Base-by-base conservation (phyloP, 371 early-diverging fungal genomes). In the Basidiobolus meristosporus region DNA sequence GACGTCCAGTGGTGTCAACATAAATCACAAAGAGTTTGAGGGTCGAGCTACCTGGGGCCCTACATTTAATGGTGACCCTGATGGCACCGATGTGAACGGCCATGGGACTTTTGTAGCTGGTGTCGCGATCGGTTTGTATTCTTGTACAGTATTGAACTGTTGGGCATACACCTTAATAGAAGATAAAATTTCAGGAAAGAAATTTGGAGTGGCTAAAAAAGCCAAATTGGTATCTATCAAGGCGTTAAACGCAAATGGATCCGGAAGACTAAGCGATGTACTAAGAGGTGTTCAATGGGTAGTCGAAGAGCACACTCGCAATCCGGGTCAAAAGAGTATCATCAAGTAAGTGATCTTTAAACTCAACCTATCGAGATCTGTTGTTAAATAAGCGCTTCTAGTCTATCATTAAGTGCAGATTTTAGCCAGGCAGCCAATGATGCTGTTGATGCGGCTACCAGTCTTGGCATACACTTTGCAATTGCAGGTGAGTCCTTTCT, bases 21-120 rank as follows among this genome's bases (percentile, higher is more conserved):
- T 70, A 15, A 52, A 68, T 1, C 90, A 93, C 50, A 63, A 55
- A 14, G 91, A 93, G 46, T 81, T 92, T 53, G 78, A 77, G 45
- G 90, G 90, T 38, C 72, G 90, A 43, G 95, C 93, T n/a, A 42
- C 44, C 17, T 88, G 79, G 82, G 91, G 86, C 31, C 62, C 54
- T 36, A 79, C 72, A 12, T 74, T 81, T 9, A 48, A 61, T 22
- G 70, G 68, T 37, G 82, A 81, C 47, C 62, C 61, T 12, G 76
- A 84, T 38, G 86, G 87, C 52, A 73, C 67, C 14, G 7, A 47
- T 46, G 33, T 32, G 21, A 79, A 84, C 45, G 89, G 87, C 29
- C 87, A 88, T 46, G 82, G 89, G 4, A 81, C 87, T 14, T 85
- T 84, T 51, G 77, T 76, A 18, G 77, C 85, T 0, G 48, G 53